phyloP scores from a whole-genome alignment of 2,329 filamentous ascomycete genomes.

The Cladosporium velox region DNA sequence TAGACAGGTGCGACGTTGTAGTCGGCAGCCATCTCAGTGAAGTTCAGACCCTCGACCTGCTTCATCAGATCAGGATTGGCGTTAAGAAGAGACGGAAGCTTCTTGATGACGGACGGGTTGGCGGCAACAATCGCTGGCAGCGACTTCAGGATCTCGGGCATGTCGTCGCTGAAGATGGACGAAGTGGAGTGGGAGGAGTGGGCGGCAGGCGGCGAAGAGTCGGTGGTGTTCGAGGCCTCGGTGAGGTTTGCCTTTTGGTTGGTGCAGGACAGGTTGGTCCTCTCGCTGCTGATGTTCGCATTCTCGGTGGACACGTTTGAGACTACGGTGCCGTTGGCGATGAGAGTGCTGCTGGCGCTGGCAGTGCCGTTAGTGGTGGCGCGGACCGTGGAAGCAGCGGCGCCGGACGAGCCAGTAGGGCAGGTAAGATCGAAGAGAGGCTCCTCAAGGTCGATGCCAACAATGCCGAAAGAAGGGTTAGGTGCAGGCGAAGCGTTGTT shows the following conservation, averaged over 20 bases:
- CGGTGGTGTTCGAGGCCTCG: background rate
- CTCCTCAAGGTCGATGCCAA: constrained; percentile 56
- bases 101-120: background rate
- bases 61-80: background rate
- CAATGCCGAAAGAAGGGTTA: constrained; percentile 70
- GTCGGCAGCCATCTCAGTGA: background rate
- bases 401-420: constrained; percentile 33
- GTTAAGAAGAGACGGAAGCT: background rate
- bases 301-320: background rate
- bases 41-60: background rate
- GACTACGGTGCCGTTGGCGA: background rate
- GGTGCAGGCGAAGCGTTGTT: constrained; percentile 49
- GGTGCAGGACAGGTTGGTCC: background rate
- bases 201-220: background rate
- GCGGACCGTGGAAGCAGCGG: background rate
- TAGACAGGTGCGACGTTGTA: background rate
- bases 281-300: background rate
- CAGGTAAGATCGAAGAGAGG: constrained; percentile 67
- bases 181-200: background rate
- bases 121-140: constrained; percentile 1
- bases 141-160: background rate
- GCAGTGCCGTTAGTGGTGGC: background rate
- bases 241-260: background rate
- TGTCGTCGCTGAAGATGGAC: background rate
- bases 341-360: background rate